Base-by-base conservation (phyloP, 306 rosid species). In the Corylus avellana region DNA sequence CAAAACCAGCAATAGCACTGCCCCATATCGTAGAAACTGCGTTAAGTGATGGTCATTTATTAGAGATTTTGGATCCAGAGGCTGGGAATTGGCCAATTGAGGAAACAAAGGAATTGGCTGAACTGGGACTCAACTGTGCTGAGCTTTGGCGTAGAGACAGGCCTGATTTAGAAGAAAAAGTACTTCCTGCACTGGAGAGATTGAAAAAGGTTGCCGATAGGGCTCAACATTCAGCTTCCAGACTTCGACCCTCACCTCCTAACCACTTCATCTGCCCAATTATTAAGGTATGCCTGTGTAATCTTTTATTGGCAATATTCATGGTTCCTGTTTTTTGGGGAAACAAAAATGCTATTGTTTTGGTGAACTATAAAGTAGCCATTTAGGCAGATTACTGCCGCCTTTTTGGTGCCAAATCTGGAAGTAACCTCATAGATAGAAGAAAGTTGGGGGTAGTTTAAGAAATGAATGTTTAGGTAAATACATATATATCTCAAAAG, bases 191-290 rank as follows among this genome's bases (percentile, higher is more conserved):
- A 5, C 81, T 96, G 37, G 89, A 88, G 83, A 89, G 85, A 82
- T 74, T 96, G 83, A 93, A 91, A 81, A 87, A 79, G 70, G 88
- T 85, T 59, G 87, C 94, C 75, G 89, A 90, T 47, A 85, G 78
- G 80, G 91, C 89, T 14, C 86, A 72, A 7, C 67, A 11, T 55
- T 90, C 86, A 12, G 71, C 86, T 79, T 67, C 87, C 62, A 49
- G 11, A 59, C 80, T 84, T 61, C 88, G 83, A 51, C 73, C 89
- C 69, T 82, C 86, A 55, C 88, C 91, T 77, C 97, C 99, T 77
- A 93, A 82, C 82, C 99, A 93, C 87, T 96, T 93, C 69, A 86
- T 91, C 75, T 96, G 99, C 80, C 98, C 98, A 79, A 93, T 96
- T 81, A 92, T 90, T 68, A 89, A 90, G 97, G 99, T 93, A 87